phyloP scores from a whole-genome alignment of 345 rosid genomes.

The Carallia pectinifolia region DNA sequence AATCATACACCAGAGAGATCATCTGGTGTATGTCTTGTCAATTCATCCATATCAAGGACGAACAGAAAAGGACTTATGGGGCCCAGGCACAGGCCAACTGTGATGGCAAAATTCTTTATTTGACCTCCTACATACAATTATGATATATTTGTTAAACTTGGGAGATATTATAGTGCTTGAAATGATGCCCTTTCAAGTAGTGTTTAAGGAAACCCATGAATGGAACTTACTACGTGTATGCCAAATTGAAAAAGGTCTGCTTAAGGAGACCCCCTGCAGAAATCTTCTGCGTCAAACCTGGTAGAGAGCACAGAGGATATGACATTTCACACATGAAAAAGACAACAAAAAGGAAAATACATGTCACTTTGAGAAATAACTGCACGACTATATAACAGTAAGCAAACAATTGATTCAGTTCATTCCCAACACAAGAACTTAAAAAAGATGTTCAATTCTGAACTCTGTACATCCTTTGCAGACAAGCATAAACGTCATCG shows the following conservation, averaged over 20 bases:
- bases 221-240: slow-evolving; percentile 66
- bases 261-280: slow-evolving; percentile 61
- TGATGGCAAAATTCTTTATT: too few species aligned
- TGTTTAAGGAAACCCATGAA: slow-evolving; percentile 1
- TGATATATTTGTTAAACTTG: too few species aligned
- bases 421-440: neutral
- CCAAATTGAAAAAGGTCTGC: slow-evolving; percentile 62
- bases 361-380: neutral
- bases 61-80: too few species aligned
- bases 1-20: too few species aligned
- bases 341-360: neutral
- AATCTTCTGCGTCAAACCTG: slow-evolving; percentile 86
- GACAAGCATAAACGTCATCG: too few species aligned
- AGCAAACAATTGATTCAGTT: neutral
- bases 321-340: slow-evolving; percentile 3
- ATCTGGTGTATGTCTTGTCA: too few species aligned
- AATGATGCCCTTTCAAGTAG: slow-evolving; percentile 1
- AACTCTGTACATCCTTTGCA: neutral
- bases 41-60: too few species aligned
- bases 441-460: neutral
- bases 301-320: slow-evolving; percentile 17
- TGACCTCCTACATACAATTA: too few species aligned
- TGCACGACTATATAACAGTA: neutral
- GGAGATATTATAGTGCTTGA: neutral
- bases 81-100: too few species aligned